These are phyloP conservation scores for Chaetomiaceae sp. DNA, from an alignment of 2,329 filamentous ascomycete species.

Conservation along the genomic window DNA sequence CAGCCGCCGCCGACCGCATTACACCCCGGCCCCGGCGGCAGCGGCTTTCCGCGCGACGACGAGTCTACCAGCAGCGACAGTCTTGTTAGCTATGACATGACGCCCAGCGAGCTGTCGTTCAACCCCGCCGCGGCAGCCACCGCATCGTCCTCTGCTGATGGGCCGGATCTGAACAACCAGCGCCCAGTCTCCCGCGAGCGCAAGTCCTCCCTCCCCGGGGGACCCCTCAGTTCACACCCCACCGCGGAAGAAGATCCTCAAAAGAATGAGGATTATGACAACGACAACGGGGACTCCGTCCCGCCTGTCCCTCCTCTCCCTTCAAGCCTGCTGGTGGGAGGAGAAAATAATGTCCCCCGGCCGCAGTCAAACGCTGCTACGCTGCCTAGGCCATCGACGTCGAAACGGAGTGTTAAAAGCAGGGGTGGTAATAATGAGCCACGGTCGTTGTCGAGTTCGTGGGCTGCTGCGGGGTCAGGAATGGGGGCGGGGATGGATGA, in stretches of 20 bases:
- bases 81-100: conserved; percentile 66
- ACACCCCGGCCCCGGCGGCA: conserved; percentile 19
- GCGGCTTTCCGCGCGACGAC: conserved; percentile 40
- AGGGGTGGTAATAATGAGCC: conserved; percentile 34
- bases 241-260: conserved; percentile 33
- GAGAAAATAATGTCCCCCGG: neutral
- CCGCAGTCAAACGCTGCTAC: conserved; percentile 15
- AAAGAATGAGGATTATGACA: conserved; percentile 31
- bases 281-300: conserved; percentile 37
- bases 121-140: conserved; percentile 37
- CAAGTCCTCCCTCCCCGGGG: conserved; percentile 27
- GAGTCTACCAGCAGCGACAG: conserved; percentile 57
- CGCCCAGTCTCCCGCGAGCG: conserved; percentile 33
- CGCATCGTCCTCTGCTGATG: neutral
- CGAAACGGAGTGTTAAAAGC: conserved; percentile 39
- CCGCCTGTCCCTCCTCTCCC: conserved; percentile 56
- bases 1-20: conserved; percentile 35
- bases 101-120: conserved; percentile 63
- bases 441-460: conserved; percentile 22
- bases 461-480: neutral
- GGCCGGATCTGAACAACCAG: conserved; percentile 2
- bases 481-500: neutral
- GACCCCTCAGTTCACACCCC: conserved; percentile 43
- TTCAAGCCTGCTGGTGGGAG: conserved; percentile 19
- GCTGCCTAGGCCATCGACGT: conserved; percentile 23